Percentiles rank a stretch among this genome's conserved stretches.
These are phyloP conservation scores for Aspergillus campestris DNA, from an alignment of 495 filamentous ascomycete species.

Conservation along the genomic window DNA sequence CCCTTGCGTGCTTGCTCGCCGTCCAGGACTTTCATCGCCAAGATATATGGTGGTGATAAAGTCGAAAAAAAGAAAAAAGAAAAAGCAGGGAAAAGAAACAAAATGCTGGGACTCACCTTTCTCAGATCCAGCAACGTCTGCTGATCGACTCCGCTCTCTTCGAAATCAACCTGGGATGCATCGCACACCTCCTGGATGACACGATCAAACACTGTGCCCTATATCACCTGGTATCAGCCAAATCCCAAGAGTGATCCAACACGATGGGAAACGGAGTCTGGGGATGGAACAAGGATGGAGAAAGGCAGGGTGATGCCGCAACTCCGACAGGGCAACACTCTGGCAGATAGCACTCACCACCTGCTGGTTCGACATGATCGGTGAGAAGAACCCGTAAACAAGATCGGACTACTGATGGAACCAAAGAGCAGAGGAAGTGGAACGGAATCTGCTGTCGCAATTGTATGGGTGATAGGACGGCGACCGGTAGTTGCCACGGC, in stretches of 20 bases:
- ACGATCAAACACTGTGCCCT: conserved; percentile 77
- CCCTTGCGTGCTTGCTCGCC: not conserved
- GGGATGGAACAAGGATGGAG: conserved; percentile 9
- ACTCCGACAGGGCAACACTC: not conserved
- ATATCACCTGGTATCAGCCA: conserved; percentile 28
- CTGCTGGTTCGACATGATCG: conserved; percentile 53
- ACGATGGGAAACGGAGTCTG: too few relatives aligned
- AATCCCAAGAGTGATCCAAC: conserved; percentile 8
- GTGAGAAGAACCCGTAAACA: conserved; percentile 6
- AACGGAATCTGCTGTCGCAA: not conserved
- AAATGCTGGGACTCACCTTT: conserved; percentile 50
- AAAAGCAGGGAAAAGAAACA: conserved; percentile 2
- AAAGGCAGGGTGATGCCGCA: conserved; percentile 5
- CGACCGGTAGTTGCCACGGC: too few relatives aligned
- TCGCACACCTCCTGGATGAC: conserved; percentile 91
- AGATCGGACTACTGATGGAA: conserved; percentile 3
- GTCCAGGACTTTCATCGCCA: too few relatives aligned
- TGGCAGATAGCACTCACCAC: conserved; percentile 47
- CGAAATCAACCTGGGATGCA: conserved; percentile 85
- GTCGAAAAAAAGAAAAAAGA: conserved; percentile 11
- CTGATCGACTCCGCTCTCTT: conserved; percentile 88
- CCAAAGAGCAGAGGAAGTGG: not conserved
- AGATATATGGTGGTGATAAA: not conserved
- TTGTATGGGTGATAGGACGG: too few relatives aligned
- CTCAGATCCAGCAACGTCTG: conserved; percentile 74